These are phyloP conservation scores for Aschersonia sp. DNA, from an alignment of 2,329 filamentous ascomycete genomes.

Conservation along the genomic window DNA sequence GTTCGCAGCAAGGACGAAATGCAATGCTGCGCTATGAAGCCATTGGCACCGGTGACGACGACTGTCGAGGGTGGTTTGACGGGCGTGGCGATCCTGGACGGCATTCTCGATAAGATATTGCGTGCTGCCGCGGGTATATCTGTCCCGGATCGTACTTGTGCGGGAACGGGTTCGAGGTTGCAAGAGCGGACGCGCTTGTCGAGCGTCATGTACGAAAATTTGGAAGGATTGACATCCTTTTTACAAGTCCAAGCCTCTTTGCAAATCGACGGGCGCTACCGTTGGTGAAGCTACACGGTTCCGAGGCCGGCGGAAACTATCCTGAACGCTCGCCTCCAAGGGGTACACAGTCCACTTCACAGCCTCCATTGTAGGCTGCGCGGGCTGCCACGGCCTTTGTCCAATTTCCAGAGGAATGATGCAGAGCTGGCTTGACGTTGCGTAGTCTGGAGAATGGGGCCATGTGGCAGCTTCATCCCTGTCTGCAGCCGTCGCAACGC, in stretches of 20 bases:
- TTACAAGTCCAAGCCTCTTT: too few species aligned
- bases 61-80: conserved; percentile 14
- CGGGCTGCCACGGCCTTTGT: neutral
- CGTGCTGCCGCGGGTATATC: neutral
- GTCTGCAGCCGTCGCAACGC: conserved; percentile 6
- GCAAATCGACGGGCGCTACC: too few species aligned
- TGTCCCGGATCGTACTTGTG: neutral
- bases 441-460: neutral
- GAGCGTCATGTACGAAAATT: too few species aligned
- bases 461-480: neutral
- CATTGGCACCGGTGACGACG: conserved; percentile 27
- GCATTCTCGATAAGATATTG: conserved; percentile 7
- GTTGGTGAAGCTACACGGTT: too few species aligned
- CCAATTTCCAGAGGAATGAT: neutral
- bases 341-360: neutral
- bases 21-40: conserved; percentile 25
- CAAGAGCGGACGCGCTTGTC: too few species aligned
- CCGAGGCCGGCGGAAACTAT: neutral
- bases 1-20: conserved; percentile 17
- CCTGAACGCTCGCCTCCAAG: neutral
- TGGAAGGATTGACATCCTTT: too few species aligned
- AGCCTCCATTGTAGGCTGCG: neutral
- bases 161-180: neutral
- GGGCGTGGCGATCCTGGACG: conserved; percentile 9
- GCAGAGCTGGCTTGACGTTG: neutral